Percentiles rank a stretch among this genome's conserved stretches.
phyloP scores from a whole-genome alignment of 2,329 filamentous ascomycete genomes.

The Samsoniella hepiali region DNA sequence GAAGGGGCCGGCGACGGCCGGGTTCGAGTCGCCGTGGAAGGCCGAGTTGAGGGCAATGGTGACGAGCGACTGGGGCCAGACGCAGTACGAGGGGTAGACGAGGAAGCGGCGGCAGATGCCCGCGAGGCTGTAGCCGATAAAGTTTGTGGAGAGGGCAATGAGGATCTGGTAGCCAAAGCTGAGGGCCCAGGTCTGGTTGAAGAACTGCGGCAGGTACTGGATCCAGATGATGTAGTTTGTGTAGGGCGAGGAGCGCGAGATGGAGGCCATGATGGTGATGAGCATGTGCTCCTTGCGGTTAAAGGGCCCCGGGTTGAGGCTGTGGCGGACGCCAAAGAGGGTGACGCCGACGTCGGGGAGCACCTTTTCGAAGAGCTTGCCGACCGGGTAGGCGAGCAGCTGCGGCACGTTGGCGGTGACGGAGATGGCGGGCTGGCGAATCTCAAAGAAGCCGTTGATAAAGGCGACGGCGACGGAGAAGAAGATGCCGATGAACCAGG shows the following conservation, averaged over 20 bases:
- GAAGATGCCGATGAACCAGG: conserved; percentile 34
- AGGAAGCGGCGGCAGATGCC: conserved; percentile 48
- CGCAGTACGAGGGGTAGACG: conserved; percentile 48
- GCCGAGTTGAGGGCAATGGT: conserved; percentile 47
- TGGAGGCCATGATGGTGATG: conserved; percentile 57
- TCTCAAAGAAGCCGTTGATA: conserved; percentile 37
- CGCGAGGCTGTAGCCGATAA: conserved; percentile 54
- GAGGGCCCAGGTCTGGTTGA: conserved; percentile 39
- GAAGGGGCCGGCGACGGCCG: conserved; percentile 28
- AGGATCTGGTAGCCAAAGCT: conserved; percentile 46
- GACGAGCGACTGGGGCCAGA: conserved; percentile 51
- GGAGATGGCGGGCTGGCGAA: conserved; percentile 35
- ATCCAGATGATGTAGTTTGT: conserved; percentile 48
- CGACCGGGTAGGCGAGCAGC: conserved; percentile 35
- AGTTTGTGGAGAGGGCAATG: conserved; percentile 32
- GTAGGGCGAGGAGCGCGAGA: conserved; percentile 44
- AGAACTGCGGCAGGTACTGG: conserved; percentile 41
- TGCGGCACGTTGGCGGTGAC: conserved; percentile 36
- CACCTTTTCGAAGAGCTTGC: conserved; percentile 34
- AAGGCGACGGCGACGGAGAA: conserved; percentile 30
- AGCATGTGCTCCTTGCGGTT: conserved; percentile 59
- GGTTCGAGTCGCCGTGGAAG: conserved; percentile 36
- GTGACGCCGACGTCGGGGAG: conserved; percentile 45
- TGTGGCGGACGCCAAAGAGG: conserved; percentile 39
- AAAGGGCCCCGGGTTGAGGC: conserved; percentile 52